phyloP scores from a whole-genome alignment of 2,329 filamentous ascomycete genomes.

The Didymella glomerata region DNA sequence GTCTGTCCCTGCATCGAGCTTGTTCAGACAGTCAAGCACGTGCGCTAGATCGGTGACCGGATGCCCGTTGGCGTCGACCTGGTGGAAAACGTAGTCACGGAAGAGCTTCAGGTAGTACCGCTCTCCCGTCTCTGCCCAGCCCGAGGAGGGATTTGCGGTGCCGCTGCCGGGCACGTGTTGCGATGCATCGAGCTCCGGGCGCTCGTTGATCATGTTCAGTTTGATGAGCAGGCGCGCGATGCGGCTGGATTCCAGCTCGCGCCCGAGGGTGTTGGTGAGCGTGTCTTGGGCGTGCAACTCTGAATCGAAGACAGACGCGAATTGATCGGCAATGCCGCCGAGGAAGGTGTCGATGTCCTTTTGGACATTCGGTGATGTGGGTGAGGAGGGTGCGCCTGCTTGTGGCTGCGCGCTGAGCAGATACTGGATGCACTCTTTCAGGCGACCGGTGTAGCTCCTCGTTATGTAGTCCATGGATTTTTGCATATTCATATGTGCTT shows the following conservation, averaged over 20 bases:
- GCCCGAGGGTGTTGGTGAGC: slow-evolving; percentile 73
- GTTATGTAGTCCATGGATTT: slow-evolving; percentile 79
- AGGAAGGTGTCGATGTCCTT: slow-evolving; percentile 85
- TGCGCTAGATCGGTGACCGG: slow-evolving; percentile 88
- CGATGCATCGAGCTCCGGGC: slow-evolving; percentile 82
- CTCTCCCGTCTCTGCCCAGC: slow-evolving; percentile 93
- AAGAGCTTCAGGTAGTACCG: slow-evolving; percentile 94
- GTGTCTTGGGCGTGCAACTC: slow-evolving; percentile 82
- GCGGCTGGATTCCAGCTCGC: slow-evolving; percentile 89
- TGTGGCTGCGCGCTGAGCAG: slow-evolving; percentile 68
- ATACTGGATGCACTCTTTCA: slow-evolving; percentile 84
- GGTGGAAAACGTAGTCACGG: slow-evolving; percentile 96
- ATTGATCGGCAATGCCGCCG: slow-evolving; percentile 77
- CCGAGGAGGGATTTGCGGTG: slow-evolving; percentile 45
- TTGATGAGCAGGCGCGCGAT: slow-evolving; percentile 83
- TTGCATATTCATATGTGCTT: slow-evolving; percentile 68
- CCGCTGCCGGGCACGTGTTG: slow-evolving; percentile 49
- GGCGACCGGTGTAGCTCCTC: slow-evolving; percentile 77
- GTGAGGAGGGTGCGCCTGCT: slow-evolving; percentile 41
- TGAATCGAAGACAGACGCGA: slow-evolving; percentile 78
- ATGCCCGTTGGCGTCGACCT: slow-evolving; percentile 84
- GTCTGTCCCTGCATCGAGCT: slow-evolving; percentile 87
- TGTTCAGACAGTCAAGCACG: slow-evolving; percentile 86
- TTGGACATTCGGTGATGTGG: slow-evolving; percentile 50
- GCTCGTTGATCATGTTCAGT: slow-evolving; percentile 86